A percentile compares a stretch with the other conserved stretches of the same genome.
Evolutionary conservation across 2,329 filamentous ascomycete genomes (phyloP).

Genomic region (Pestalotiopsis sp.): DNA sequence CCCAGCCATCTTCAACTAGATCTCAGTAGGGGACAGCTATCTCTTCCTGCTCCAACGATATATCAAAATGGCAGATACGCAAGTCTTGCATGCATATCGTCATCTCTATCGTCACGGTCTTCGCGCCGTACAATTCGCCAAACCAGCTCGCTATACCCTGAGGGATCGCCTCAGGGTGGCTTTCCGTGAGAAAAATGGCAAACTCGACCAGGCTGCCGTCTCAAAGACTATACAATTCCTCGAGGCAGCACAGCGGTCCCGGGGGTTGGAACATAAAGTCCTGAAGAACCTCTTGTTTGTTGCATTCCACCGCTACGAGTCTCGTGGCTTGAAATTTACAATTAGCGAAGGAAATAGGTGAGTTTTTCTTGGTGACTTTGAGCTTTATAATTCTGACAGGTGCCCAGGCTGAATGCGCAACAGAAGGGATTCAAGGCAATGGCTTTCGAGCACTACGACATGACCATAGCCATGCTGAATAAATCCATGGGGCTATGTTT

Average conservation of each 20-base stretch:
- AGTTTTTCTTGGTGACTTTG: slow-evolving; percentile 12
- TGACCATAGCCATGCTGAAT: slow-evolving; percentile 74
- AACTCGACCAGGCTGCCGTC: slow-evolving; percentile 54
- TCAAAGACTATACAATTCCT: slow-evolving; percentile 73
- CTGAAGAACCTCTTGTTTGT: slow-evolving; percentile 68
- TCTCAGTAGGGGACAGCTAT: not conserved
- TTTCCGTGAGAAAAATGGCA: slow-evolving; percentile 54
- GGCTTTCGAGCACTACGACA: slow-evolving; percentile 65
- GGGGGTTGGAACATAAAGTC: slow-evolving; percentile 72
- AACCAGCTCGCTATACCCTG: slow-evolving; percentile 65
- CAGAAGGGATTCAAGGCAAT: slow-evolving; percentile 25
- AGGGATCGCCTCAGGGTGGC: slow-evolving; percentile 61
- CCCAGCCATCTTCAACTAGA: not conserved
- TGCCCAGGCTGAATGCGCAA: slow-evolving; percentile 19
- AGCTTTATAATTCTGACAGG: slow-evolving; percentile 13
- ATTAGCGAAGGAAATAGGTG: slow-evolving; percentile 5
- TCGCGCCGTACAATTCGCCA: slow-evolving; percentile 72
- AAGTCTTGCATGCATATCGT: slow-evolving; percentile 69
- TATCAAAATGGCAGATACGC: slow-evolving; percentile 33
- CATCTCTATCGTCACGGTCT: slow-evolving; percentile 67
- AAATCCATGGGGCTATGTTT: slow-evolving; percentile 71
- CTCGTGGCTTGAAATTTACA: slow-evolving; percentile 30
- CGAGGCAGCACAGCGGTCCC: slow-evolving; percentile 61
- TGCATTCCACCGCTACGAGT: slow-evolving; percentile 38
- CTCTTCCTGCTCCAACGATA: not conserved